A percentile compares a stretch with the other conserved stretches of the same genome.
Evolutionary conservation across 2,329 filamentous ascomycete genomes (phyloP).

Genomic region (Colletotrichum sp.): DNA sequence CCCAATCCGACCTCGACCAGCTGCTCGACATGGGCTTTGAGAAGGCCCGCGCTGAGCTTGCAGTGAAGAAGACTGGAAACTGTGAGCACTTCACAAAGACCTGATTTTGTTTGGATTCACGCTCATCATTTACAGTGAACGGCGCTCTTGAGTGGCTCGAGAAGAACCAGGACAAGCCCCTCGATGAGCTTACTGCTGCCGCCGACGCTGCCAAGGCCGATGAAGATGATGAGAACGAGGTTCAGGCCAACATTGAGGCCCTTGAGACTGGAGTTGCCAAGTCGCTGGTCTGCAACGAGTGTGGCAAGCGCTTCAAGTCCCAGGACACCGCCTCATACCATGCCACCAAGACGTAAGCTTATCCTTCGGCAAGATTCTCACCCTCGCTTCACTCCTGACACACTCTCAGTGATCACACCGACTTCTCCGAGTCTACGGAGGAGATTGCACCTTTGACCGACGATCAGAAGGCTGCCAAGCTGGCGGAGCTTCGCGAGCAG

Average conservation of each 20-base stretch:
- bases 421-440: conserved; percentile 93
- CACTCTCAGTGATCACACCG: conserved; percentile 73
- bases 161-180: conserved; percentile 83
- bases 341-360: conserved; percentile 77
- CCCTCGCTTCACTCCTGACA: conserved; percentile 9
- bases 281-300: conserved; percentile 93
- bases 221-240: conserved; percentile 52
- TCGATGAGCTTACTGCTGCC: conserved; percentile 77
- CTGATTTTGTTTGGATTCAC: too few relatives aligned
- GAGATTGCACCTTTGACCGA: conserved; percentile 90
- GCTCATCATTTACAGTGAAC: conserved; percentile 63
- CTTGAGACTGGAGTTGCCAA: conserved; percentile 76
- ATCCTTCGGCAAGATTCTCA: background rate
- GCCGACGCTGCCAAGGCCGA: conserved; percentile 37
- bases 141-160: conserved; percentile 95
- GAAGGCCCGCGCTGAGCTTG: conserved; percentile 79
- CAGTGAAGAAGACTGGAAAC: conserved; percentile 82
- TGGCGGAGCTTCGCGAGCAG: conserved; percentile 76
- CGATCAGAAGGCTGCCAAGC: conserved; percentile 83
- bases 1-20: conserved; percentile 63
- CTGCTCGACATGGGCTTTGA: conserved; percentile 83
- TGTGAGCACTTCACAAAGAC: conserved; percentile 57
- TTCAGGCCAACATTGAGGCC: conserved; percentile 64
- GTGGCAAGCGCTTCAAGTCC: conserved; percentile 87
- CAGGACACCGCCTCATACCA: conserved; percentile 87